A percentile compares a stretch with the other conserved stretches of the same genome.
Evolutionary conservation across 352 stramenopile genomes (phyloP).

Genomic region (Albugo laibachii): DNA sequence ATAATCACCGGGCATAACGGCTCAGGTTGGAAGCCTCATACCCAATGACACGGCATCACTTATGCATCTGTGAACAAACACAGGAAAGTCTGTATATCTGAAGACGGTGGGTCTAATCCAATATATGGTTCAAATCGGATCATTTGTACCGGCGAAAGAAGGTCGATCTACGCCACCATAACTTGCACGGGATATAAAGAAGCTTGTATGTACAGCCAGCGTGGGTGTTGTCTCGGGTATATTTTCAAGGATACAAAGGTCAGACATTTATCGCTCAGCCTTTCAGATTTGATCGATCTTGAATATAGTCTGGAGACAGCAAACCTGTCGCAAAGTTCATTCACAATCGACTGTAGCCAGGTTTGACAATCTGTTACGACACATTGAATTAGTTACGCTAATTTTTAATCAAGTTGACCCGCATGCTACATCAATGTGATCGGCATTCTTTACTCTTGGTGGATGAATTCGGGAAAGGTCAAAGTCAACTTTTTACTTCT

Average conservation of each 20-base stretch:
- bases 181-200: neutral
- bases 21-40: constrained; percentile 27
- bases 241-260: constrained; percentile 69
- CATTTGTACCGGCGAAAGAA: constrained; percentile 53
- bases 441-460: constrained; percentile 50
- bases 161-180: constrained; percentile 11
- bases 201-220: constrained; percentile 17
- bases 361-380: constrained; percentile 9
- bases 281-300: neutral
- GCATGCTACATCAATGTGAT: constrained; percentile 61
- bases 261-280: too few species aligned
- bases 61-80: neutral
- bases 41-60: neutral
- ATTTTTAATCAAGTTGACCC: constrained; percentile 27
- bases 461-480: constrained; percentile 78
- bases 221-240: constrained; percentile 61
- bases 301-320: constrained; percentile 29
- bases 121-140: constrained; percentile 72
- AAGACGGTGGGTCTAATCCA: constrained; percentile 72
- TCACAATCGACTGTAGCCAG: constrained; percentile 78
- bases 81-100: constrained; percentile 76
- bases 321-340: constrained; percentile 58
- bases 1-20: constrained; percentile 71
- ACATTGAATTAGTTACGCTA: neutral
- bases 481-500: neutral